Evolutionary conservation across 1,139 yeast genomes (phyloP), one percentile per base, ranked within the genome.

Genomic region (Lizanozyma gosingica): DNA sequence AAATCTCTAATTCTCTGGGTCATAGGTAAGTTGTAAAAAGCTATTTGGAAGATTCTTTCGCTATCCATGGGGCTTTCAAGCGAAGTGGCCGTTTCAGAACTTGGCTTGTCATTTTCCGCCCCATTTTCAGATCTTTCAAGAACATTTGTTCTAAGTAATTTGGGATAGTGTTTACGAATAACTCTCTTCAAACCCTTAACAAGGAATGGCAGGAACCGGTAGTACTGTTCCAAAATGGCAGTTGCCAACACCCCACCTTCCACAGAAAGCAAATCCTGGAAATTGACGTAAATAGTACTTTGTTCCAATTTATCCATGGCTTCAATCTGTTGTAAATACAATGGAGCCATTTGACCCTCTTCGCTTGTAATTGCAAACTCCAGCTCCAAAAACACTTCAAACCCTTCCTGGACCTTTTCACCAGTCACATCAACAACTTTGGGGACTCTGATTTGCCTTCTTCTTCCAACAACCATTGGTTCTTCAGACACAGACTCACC

Each of bases 341-440:
- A 69, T 3, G 84, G 86, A 35, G 62, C 64, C 60, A 66, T 73
- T 38, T 62, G 60, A 35, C 63, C 59, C 40, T 65, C 67, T 22
- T 61, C 62, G 16, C 53, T 51, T 18, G 58, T 63, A 18, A 59
- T 56, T 17, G 56, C 59, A 52, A 69, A 86, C 37, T 78, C 83
- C 29, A 22, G 29, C 56, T 83, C 86, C 46, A 92, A 63, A 56
- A 92, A 92, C 49, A 75, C 78, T 57, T 88, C 96, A 58, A 92
- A 92, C 22, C 94, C 80, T 57, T 88, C 95, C 40, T 94, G 75
- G 14, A 92, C 97, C 51, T 87, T 86, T 56, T 90, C 97, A 45
- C 96, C 97, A 4, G 96, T 88, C 35, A 82, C 78, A 65, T 92
- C 98, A 16, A 78, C 78, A 27, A 92, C 96, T 57, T 84, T 86